These are phyloP conservation scores for Suillus luteus DNA, from an alignment of 768 basidiomycete genomes.

Conservation along the genomic window DNA sequence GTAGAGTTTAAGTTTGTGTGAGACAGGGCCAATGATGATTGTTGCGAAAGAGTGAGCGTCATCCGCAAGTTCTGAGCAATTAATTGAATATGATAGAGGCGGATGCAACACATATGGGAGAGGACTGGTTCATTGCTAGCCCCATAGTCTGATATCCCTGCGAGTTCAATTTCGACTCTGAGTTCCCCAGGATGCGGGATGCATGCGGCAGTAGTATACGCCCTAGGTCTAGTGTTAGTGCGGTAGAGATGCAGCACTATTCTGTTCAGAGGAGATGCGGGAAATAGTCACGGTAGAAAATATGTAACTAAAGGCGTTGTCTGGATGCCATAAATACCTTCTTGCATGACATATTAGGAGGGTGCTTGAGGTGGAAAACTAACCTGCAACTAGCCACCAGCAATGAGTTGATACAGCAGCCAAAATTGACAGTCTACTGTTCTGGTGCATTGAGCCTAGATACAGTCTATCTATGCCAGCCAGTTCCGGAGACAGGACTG, in stretches of 20 bases:
- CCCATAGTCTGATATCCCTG: too few species aligned
- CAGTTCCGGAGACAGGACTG: not conserved
- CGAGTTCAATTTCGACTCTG: too few species aligned
- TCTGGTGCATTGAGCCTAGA: not conserved
- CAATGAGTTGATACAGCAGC: not conserved
- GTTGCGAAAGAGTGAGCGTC: too few species aligned
- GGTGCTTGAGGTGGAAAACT: not conserved
- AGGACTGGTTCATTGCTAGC: not conserved
- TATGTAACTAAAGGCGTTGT: not conserved
- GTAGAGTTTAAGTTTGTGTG: not conserved
- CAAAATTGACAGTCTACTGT: not conserved
- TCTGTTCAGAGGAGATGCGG: slow-evolving; percentile 43
- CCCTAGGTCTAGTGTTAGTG: slow-evolving; percentile 38
- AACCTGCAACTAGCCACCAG: not conserved
- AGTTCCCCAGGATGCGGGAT: too few species aligned
- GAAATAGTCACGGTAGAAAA: slow-evolving; percentile 2
- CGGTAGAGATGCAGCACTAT: slow-evolving; percentile 87
- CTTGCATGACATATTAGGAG: not conserved
- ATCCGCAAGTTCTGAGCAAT: not conserved
- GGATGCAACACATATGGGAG: not conserved
- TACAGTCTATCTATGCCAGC: not conserved
- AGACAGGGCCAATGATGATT: not conserved
- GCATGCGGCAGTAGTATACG: too few species aligned
- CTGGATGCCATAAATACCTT: not conserved
- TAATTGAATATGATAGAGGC: not conserved